Evolutionary conservation across 2,329 filamentous ascomycete species (phyloP).

Genomic region (Diplodia scrobiculata): DNA sequence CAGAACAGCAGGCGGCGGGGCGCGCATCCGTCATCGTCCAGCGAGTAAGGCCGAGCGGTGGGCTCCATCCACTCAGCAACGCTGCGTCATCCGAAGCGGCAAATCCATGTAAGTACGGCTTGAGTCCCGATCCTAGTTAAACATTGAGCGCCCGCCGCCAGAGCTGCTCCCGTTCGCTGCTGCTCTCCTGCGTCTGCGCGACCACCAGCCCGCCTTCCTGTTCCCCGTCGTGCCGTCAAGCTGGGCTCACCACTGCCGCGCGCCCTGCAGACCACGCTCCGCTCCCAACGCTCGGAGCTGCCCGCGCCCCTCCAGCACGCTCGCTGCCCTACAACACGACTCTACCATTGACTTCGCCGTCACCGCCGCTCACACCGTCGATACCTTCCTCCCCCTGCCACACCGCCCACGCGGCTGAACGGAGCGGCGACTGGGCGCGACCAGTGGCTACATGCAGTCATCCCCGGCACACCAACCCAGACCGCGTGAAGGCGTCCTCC

Average conservation of each 20-base stretch:
- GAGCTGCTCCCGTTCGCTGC: neutral
- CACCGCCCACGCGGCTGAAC: conserved; percentile 19
- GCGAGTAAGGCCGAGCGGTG: conserved; percentile 26
- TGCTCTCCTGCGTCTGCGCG: conserved; percentile 1
- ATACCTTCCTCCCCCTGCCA: neutral
- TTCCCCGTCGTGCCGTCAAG: conserved; percentile 1
- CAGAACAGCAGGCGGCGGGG: conserved; percentile 20
- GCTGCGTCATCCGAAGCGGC: conserved; percentile 25
- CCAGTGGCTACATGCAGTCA: conserved; percentile 50
- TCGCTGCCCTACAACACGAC: conserved; percentile 17
- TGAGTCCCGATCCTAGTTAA: conserved; percentile 16
- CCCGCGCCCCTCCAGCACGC: conserved; percentile 2
- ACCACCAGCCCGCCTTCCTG: neutral
- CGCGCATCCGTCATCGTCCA: conserved; percentile 20
- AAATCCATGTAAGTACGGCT: conserved; percentile 22
- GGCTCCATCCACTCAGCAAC: neutral
- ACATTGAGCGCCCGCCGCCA: conserved; percentile 7
- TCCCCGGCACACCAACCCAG: conserved; percentile 34
- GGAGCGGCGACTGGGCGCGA: conserved; percentile 56
- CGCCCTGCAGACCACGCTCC: neutral
- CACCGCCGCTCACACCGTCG: conserved; percentile 17
- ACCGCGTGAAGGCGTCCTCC: conserved; percentile 34
- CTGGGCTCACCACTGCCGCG: conserved; percentile 11
- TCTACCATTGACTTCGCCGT: neutral
- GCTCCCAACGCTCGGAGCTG: neutral